phyloP scores from a whole-genome alignment of 208 protist genomes.

The Leptomonas seymouri region DNA sequence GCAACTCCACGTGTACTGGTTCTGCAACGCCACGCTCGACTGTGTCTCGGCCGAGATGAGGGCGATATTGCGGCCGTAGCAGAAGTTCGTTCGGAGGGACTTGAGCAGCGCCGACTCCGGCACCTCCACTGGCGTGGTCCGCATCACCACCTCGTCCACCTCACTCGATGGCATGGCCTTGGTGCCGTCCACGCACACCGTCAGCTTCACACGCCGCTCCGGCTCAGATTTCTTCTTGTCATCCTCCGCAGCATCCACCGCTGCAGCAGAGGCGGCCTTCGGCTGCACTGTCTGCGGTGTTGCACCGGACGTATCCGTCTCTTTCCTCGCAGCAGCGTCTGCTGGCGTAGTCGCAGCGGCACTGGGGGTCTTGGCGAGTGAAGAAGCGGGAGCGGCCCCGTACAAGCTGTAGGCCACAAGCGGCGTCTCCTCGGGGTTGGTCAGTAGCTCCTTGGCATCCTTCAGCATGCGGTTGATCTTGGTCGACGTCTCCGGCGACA shows the following conservation, averaged over 20 bases:
- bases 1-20: conserved; percentile 51
- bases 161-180: conserved; percentile 11
- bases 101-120: conserved; percentile 36
- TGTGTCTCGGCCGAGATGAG: conserved; percentile 52
- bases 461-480: conserved; percentile 76
- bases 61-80: conserved; percentile 39
- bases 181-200: conserved; percentile 29
- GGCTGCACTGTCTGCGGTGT: conserved; percentile 4
- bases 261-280: background rate
- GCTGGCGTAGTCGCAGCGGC: background rate
- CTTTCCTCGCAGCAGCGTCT: background rate
- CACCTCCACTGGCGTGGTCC: conserved; percentile 4
- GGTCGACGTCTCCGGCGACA: conserved; percentile 31
- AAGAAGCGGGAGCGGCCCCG: background rate
- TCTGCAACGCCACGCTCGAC: conserved; percentile 22
- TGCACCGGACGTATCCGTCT: conserved; percentile 7
- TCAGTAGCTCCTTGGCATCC: conserved; percentile 64
- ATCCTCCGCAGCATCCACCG: background rate
- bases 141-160: conserved; percentile 36
- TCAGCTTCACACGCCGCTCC: conserved; percentile 25
- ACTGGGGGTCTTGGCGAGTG: background rate
- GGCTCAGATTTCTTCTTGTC: conserved; percentile 3
- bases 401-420: conserved; percentile 23
- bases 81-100: conserved; percentile 21
- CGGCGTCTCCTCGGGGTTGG: conserved; percentile 43